Conservation (phyloP, 345 rosid species). For the Chamaenerion angustifolium region DNA sequence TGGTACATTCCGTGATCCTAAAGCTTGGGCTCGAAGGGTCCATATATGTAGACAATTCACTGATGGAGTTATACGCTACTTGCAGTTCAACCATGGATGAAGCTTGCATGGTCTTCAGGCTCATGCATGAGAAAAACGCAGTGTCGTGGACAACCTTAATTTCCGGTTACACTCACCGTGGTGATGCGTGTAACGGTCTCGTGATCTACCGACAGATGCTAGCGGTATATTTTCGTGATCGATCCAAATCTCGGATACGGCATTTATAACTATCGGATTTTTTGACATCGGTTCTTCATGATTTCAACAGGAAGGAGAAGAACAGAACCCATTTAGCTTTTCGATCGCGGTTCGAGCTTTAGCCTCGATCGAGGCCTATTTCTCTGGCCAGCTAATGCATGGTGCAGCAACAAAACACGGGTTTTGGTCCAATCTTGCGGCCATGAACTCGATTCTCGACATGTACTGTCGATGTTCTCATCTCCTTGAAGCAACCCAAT, state of each 20-base stretch:
- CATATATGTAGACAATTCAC: constrained; percentile 49
- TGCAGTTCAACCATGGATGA: constrained; percentile 41
- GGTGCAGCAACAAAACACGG: constrained; percentile 42
- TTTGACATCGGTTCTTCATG: too few species aligned
- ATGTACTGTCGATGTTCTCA: constrained; percentile 74
- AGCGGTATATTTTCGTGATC: constrained; percentile 22
- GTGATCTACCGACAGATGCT: constrained; percentile 54
- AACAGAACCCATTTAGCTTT: constrained; percentile 48
- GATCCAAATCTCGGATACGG: not conserved
- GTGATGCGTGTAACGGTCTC: constrained; percentile 50
- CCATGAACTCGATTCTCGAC: constrained; percentile 75
- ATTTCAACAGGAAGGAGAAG: constrained; percentile 42
- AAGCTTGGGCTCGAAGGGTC: constrained; percentile 55
- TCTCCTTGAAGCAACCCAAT: constrained; percentile 42
- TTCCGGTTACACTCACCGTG: constrained; percentile 67
- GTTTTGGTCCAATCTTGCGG: constrained; percentile 53
- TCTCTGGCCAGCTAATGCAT: constrained; percentile 59
- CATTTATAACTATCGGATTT: too few species aligned
- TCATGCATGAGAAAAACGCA: constrained; percentile 36
- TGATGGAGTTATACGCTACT: constrained; percentile 65
- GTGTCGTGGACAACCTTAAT: constrained; percentile 82
- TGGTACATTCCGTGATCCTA: constrained; percentile 50
- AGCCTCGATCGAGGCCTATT: constrained; percentile 39
- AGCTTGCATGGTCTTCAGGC: constrained; percentile 45
- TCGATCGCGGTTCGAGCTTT: constrained; percentile 83